Conservation (phyloP, 116 monocot species). For the Trichopus zeylanicus region DNA sequence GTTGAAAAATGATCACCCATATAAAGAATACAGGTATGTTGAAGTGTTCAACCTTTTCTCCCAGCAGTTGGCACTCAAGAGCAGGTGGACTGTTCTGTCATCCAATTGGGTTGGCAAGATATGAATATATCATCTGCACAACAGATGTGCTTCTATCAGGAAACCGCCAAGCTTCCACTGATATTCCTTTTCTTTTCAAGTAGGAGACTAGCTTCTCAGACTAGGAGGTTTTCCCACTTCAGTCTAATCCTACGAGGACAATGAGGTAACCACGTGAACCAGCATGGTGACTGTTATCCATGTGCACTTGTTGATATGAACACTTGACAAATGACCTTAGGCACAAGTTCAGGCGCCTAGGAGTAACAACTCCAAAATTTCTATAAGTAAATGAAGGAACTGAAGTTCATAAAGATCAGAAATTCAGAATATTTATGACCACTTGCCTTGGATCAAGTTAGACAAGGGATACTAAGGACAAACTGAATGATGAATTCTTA, state of each 20-base stretch:
- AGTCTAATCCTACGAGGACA: conserved; percentile 88
- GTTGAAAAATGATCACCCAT: no score
- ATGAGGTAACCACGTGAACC: conserved; percentile 63
- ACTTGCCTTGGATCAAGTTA: not conserved
- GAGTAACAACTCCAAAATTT: conserved; percentile 5
- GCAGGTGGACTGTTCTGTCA: conserved; percentile 77
- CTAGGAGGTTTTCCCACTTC: conserved; percentile 89
- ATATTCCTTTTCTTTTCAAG: conserved; percentile 43
- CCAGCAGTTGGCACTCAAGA: conserved; percentile 97
- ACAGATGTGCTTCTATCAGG: conserved; percentile 71
- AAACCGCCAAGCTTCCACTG: conserved; percentile 74
- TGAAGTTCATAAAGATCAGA: not conserved
- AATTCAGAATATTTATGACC: not conserved
- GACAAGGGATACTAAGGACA: not conserved
- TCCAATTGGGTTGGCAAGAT: conserved; percentile 79
- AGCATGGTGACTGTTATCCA: conserved; percentile 20
- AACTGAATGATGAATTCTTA: not conserved
- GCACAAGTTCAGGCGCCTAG: conserved; percentile 9
- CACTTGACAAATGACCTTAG: conserved; percentile 7
- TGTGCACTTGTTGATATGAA: conserved; percentile 16
- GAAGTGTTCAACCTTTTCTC: conserved; percentile 72
- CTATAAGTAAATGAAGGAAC: conserved; percentile 10
- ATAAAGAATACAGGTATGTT: not conserved
- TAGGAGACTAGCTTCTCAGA: conserved; percentile 48
- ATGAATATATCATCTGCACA: conserved; percentile 83